Evolutionary conservation across 352 stramenopile species (phyloP), one percentile per base, ranked within the genome.

Genomic region (Pythium phragmiticola): DNA sequence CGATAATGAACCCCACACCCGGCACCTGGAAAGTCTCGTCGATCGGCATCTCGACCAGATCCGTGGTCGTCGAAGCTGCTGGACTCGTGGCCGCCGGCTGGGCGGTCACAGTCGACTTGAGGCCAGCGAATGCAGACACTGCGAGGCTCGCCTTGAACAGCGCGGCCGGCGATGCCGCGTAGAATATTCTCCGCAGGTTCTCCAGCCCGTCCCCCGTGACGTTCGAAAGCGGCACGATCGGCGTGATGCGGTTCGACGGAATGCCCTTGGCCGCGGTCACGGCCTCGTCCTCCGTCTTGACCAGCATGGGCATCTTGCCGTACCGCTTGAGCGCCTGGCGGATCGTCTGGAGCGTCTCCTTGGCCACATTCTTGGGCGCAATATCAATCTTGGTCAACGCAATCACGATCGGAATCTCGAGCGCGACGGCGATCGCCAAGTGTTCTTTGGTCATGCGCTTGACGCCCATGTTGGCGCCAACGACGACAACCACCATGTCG

Each of bases 151-250:
- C 79, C 61, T 89, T 89, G 71, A 91, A 90, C 49, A 93, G 65
- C 28, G 84, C 84, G 6, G 70, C 70, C 3, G 84, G 85, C 49
- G 80, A 93, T 54, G 80, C 83, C 42, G 76, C 80, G 63, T 60
- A 90, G 55, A 88, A 80, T 72, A 91, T 88, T 56, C 80, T 80
- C 21, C 82, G 76, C 33, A 95, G 53, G 54, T 95, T 95, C 12
- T 77, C 73, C 46, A 95, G 68, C 0, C 96, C 96, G 58, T 99
- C 88, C 21, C 98, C 98, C 12, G 96, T 99, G 11, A 99, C 98
- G 78, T 98, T 98, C 3, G 96, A 99, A 37, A 99, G 94, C 11
- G 97, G 90, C 72, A 99, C 87, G 60, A 99, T 97, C 7, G 98
- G 98, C 39, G 96, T 98, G 46, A 99, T 83, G 39, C 93, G 84